Evolutionary conservation across 148 eudicot species (phyloP).

Genomic region (Nyssa sinensis): DNA sequence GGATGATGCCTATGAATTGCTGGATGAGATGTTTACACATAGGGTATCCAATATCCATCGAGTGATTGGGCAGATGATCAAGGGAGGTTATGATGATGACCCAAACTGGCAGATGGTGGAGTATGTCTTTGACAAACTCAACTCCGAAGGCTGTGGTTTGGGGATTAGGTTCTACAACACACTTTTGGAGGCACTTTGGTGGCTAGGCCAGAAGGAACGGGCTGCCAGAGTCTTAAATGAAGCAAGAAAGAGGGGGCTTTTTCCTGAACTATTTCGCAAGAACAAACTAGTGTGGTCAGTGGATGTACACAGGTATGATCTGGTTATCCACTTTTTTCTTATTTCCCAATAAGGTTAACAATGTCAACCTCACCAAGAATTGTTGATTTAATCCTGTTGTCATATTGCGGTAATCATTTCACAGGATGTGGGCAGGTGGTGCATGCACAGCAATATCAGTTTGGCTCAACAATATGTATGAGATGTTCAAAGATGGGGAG

Average conservation of each 20-base stretch:
- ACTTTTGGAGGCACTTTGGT: slow-evolving; percentile 91
- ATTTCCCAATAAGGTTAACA: neutral
- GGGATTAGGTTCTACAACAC: slow-evolving; percentile 89
- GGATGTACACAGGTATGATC: slow-evolving; percentile 80
- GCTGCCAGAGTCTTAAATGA: slow-evolving; percentile 88
- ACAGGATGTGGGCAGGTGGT: slow-evolving; percentile 95
- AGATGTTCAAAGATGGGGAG: slow-evolving; percentile 45
- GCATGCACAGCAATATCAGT: slow-evolving; percentile 81
- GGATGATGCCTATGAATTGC: slow-evolving; percentile 57
- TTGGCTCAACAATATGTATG: slow-evolving; percentile 73
- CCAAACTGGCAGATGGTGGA: slow-evolving; percentile 97
- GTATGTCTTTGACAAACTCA: slow-evolving; percentile 90
- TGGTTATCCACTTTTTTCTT: neutral
- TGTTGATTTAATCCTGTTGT: slow-evolving; percentile 7
- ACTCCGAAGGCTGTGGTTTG: slow-evolving; percentile 83
- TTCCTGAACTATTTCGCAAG: slow-evolving; percentile 76
- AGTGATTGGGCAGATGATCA: slow-evolving; percentile 88
- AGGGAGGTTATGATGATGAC: slow-evolving; percentile 81
- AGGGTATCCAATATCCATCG: slow-evolving; percentile 84
- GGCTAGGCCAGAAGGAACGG: slow-evolving; percentile 86
- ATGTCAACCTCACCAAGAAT: neutral
- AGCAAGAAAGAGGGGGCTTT: slow-evolving; percentile 87
- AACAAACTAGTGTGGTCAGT: slow-evolving; percentile 86
- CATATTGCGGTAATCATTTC: slow-evolving; percentile 20
- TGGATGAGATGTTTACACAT: slow-evolving; percentile 80